A percentile compares a stretch with the other conserved stretches of the same genome.
These are phyloP conservation scores for Phytophthora rubi DNA, from an alignment of 352 stramenopile species.

Conservation along the genomic window DNA sequence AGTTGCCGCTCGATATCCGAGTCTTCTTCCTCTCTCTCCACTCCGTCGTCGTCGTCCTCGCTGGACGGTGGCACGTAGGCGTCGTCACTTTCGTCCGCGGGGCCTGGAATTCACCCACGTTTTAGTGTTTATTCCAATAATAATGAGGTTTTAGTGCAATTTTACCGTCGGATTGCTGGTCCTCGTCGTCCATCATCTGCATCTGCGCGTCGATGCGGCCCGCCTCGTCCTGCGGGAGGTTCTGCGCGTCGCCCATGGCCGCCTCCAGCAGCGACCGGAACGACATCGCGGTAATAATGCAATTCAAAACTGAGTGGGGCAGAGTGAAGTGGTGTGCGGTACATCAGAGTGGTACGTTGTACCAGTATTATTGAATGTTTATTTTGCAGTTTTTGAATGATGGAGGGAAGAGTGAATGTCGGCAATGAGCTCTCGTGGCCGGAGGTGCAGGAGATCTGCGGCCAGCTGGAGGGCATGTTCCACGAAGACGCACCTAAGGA, in stretches of 20 bases:
- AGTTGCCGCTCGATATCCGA: conserved; percentile 87
- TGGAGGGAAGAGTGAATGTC: conserved; percentile 33
- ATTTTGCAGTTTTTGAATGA: conserved; percentile 23
- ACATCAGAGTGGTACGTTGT: neutral
- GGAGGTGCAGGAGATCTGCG: conserved; percentile 75
- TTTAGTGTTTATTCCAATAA: neutral
- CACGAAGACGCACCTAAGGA: conserved; percentile 68
- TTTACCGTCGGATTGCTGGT: conserved; percentile 22
- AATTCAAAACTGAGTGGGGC: conserved; percentile 22
- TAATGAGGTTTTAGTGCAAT: neutral
- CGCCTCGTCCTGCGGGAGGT: conserved; percentile 46
- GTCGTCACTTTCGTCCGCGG: conserved; percentile 53
- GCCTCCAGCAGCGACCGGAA: conserved; percentile 86
- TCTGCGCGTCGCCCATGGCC: conserved; percentile 74
- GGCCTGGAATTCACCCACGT: conserved; percentile 2
- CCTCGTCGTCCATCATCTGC: conserved; percentile 37
- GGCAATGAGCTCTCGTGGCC: conserved; percentile 53
- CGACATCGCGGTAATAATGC: conserved; percentile 50
- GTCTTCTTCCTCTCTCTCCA: conserved; percentile 71
- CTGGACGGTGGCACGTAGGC: conserved; percentile 68
- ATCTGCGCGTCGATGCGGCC: conserved; percentile 28
- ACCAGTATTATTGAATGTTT: neutral
- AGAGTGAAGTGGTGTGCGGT: neutral
- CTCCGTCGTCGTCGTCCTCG: conserved; percentile 62
- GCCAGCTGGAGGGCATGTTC: conserved; percentile 69